Conservation (phyloP, 108 stramenopile genomes). For the Stephanodiscus triporus region DNA sequence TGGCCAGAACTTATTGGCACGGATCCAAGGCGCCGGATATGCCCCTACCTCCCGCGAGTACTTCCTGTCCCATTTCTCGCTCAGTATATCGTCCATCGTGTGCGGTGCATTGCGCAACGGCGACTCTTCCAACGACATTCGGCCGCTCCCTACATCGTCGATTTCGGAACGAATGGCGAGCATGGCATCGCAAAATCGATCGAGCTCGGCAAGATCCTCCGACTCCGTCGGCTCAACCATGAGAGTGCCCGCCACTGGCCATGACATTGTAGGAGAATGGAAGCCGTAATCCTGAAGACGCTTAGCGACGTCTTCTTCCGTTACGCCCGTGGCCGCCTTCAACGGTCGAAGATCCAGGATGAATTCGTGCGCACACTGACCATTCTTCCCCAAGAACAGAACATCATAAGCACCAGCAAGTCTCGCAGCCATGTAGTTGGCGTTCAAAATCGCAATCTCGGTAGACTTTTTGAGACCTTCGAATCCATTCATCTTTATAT, state of each 20-base stretch:
- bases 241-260: conserved; percentile 98
- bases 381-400: conserved; percentile 91
- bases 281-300: conserved; percentile 98
- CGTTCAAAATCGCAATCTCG: conserved; percentile 95
- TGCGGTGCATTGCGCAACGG: conserved; percentile 97
- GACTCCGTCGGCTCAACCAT: conserved; percentile 99
- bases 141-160: conserved; percentile 92
- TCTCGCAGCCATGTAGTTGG: conserved; percentile 98
- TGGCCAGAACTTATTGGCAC: conserved; percentile 98
- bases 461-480: conserved; percentile 93
- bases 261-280: conserved; percentile 99
- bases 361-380: conserved; percentile 99
- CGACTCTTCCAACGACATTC: conserved; percentile 85
- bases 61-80: conserved; percentile 88
- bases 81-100: conserved; percentile 87
- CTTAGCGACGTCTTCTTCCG: conserved; percentile 98
- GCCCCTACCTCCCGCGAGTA: conserved; percentile 91
- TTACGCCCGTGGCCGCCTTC: conserved; percentile 90
- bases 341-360: conserved; percentile 97
- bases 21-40: conserved; percentile 96
- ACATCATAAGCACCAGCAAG: conserved; percentile 92
- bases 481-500: conserved; percentile 97
- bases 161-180: conserved; percentile 97
- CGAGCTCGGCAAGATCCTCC: conserved; percentile 97
- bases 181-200: conserved; percentile 98